Evolutionary conservation across 148 eudicot genomes (phyloP), one percentile per base, ranked within the genome.

Genomic region (Persicaria tinctoria): DNA sequence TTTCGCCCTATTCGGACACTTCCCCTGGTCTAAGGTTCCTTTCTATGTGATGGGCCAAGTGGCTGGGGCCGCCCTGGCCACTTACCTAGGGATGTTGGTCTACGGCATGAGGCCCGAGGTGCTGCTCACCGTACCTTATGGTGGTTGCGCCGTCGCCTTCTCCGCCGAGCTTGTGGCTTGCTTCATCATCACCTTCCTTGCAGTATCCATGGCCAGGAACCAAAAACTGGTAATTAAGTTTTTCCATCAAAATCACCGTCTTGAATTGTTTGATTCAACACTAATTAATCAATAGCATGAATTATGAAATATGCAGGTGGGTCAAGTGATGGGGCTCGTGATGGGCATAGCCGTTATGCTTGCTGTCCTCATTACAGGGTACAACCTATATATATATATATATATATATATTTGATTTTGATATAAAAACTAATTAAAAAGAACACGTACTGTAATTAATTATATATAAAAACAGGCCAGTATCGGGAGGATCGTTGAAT

Each of bases 401-500:
- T 20, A 20, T 20, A 20, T 20, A 20, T 20, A 20, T 20, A 20
- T 20, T 20, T 20, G 23, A 20, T 20, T 20, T 20, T 20, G 23
- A 20, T 20, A 20, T 20, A 20, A 20, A 20, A 20, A 46, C 38
- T 46, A 70, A 47, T 46, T 68, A 41, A 5, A 45, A 46, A 8
- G 0, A 14, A 14, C 8, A n/a, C 45, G 72, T 46, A 68, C 5
- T 20, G 23, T 20, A 20, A 20, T 20, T 20, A 20, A 20, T 20
- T 20, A 20, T 20, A 20, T 20, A 8, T 14, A 4, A 68, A 32
- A 12, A 9, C 87, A 90, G 97, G 78, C 96, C 98, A 0, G 73
- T 93, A 48, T 93, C 98, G 12, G 98, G 98, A 73, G 98, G 92
- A 70, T 93, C 98, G 9, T 74, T 93, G 90, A 93, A 93, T 75